phyloP scores from a whole-genome alignment of 495 filamentous ascomycete genomes.

The Aspergillus baeticus region DNA sequence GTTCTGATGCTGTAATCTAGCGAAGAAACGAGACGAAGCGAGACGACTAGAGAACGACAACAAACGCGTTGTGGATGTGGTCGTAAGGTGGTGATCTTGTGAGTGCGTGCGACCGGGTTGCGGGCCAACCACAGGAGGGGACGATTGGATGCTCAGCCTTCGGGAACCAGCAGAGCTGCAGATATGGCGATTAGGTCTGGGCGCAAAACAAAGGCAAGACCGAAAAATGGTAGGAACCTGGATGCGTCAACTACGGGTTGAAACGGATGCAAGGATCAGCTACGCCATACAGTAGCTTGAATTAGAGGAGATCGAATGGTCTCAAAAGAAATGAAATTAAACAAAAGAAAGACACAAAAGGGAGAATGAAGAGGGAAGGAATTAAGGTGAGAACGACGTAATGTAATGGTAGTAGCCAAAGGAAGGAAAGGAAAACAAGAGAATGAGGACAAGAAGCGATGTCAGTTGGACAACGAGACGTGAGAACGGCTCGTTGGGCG shows the following conservation, averaged over 20 bases:
- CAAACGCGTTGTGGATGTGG: constrained; percentile 26
- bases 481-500: constrained; percentile 20
- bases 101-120: constrained; percentile 21
- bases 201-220: constrained; percentile 14
- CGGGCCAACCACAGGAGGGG: constrained; percentile 18
- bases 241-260: background rate
- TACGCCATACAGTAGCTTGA: constrained; percentile 16
- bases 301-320: constrained; percentile 1
- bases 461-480: constrained; percentile 21
- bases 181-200: constrained; percentile 7
- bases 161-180: constrained; percentile 11
- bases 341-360: constrained; percentile 7
- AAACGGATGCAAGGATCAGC: constrained; percentile 6
- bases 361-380: constrained; percentile 9
- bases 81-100: constrained; percentile 12
- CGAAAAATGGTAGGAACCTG: constrained; percentile 1
- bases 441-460: constrained; percentile 14
- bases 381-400: constrained; percentile 12
- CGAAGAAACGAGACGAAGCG: constrained; percentile 1
- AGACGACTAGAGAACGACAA: constrained; percentile 15
- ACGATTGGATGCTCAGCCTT: background rate
- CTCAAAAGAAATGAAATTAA: background rate
- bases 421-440: constrained; percentile 8
- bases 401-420: constrained; percentile 12
- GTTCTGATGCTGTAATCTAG: background rate